A percentile compares a stretch with the other conserved stretches of the same genome.
Conservation (phyloP, 2,329 filamentous ascomycete species). For the Pseudocercospora musae region DNA sequence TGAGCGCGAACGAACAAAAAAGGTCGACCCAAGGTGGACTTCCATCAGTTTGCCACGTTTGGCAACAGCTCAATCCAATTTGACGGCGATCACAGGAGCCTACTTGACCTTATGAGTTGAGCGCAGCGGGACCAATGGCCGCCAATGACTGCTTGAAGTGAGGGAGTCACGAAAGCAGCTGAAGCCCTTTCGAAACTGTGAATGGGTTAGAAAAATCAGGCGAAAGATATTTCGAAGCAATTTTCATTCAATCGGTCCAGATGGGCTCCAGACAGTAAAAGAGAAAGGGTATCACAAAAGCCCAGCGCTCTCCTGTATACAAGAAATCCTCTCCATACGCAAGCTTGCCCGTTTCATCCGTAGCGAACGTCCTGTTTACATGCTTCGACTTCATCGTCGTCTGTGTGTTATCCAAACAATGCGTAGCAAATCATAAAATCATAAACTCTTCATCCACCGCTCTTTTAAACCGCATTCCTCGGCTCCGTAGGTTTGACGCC, state of each 20-base stretch:
- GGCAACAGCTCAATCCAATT: too few species aligned
- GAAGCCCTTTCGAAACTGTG: not conserved
- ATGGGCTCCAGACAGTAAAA: too few species aligned
- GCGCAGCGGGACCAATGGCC: not conserved
- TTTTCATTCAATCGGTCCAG: not conserved
- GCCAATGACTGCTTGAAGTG: not conserved
- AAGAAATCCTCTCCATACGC: not conserved
- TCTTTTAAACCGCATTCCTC: conserved; percentile 46
- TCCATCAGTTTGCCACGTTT: not conserved
- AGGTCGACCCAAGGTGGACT: not conserved
- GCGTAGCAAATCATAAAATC: not conserved
- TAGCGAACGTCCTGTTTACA: not conserved
- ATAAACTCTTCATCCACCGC: not conserved
- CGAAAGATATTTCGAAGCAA: not conserved
- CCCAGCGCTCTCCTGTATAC: not conserved
- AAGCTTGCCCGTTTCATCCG: not conserved
- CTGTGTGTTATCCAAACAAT: not conserved
- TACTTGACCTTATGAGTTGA: too few species aligned
- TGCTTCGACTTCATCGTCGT: not conserved
- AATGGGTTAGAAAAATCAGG: not conserved
- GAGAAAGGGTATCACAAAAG: not conserved
- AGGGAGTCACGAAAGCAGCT: not conserved
- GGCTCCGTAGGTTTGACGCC: conserved; percentile 43
- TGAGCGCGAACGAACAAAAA: not conserved
- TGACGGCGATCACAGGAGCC: not conserved